Conservation (phyloP, 768 basidiomycete species). For the Lactarius sp. region DNA sequence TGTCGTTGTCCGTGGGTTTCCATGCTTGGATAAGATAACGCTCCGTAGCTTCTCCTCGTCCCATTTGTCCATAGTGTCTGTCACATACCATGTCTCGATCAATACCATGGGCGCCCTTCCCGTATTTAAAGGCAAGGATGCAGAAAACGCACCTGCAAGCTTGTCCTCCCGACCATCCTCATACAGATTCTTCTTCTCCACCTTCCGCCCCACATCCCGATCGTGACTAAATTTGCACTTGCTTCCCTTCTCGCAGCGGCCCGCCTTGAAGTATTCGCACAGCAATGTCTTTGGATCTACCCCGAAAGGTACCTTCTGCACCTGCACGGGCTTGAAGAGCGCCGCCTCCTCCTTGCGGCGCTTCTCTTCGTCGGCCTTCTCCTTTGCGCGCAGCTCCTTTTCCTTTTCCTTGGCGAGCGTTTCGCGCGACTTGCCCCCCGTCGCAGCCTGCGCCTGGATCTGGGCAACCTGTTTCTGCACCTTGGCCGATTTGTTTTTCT, state of each 20-base stretch:
- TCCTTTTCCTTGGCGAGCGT: conserved; percentile 81
- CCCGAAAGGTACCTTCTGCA: conserved; percentile 88
- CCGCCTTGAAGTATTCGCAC: conserved; percentile 90
- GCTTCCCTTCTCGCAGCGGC: conserved; percentile 86
- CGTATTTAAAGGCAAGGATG: background rate
- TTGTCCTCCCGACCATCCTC: conserved; percentile 84
- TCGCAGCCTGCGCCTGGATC: conserved; percentile 71
- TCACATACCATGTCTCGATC: background rate
- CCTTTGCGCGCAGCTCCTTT: conserved; percentile 70
- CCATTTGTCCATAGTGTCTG: conserved; percentile 98
- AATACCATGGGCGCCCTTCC: background rate
- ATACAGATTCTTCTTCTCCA: conserved; percentile 94
- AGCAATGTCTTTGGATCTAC: conserved; percentile 95
- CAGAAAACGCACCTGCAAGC: conserved; percentile 45
- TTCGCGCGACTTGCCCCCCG: conserved; percentile 76
- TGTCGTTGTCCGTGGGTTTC: conserved; percentile 88
- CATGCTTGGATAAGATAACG: conserved; percentile 85
- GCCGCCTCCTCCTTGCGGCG: conserved; percentile 80
- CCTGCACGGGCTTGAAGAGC: conserved; percentile 72
- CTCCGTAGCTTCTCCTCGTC: conserved; percentile 87
- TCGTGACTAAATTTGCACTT: conserved; percentile 99
- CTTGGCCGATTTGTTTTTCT: conserved; percentile 95
- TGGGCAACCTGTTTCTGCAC: conserved; percentile 81
- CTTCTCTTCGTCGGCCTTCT: conserved; percentile 76
- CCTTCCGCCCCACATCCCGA: conserved; percentile 80